Base-by-base conservation (phyloP, 768 basidiomycete species). In the Pleurotus tuoliensis region DNA sequence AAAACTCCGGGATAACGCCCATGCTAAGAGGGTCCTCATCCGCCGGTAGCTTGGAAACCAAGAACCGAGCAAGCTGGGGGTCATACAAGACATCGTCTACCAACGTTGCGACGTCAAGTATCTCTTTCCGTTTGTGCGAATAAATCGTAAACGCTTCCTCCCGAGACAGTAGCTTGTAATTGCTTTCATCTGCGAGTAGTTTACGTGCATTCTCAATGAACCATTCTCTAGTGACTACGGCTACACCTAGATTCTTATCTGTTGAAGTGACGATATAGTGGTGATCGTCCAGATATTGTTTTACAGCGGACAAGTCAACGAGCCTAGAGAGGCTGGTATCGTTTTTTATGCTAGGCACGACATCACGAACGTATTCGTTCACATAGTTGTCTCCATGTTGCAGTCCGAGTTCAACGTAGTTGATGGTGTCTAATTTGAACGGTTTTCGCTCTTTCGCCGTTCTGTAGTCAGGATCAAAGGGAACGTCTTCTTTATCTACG, bases 221-320 rank as follows among this genome's bases (percentile, higher is more conserved):
- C 67, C 67, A 67, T 55, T 55, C 48, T 13, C 62, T 58, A 47
- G 57, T 47, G 37, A 62, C 59, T 41, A 68, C 62, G 11, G 63
- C 57, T 1, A 63, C 52, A 18, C 67, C 67, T 13, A 67, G 48
- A 48, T 68, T 68, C 51, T 68, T 68, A 55, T 68, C 66, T 4
- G 67, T 67, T 18, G 20, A 44, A 6, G 67, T 64, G 9, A 67
- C 59, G 34, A 66, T 50, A 47, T 63, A 64, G 24, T 65, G 46
- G 47, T 67, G 58, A n/a, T 49, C 56, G 43, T 45, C 24, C 20
- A 67, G 47, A 47, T 56, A 66, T 47, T 48, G 38, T 13, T 46
- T 46, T 51, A 53, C 62, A 47, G 3, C 41, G 59, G 58, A 37
- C 18, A 38, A 47, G 37, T 20, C 46, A 56, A 5, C 59, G 61